Evolutionary conservation across 1,284 basidiomycete genomes (phyloP).

Genomic region (Neonothopanus nambi): DNA sequence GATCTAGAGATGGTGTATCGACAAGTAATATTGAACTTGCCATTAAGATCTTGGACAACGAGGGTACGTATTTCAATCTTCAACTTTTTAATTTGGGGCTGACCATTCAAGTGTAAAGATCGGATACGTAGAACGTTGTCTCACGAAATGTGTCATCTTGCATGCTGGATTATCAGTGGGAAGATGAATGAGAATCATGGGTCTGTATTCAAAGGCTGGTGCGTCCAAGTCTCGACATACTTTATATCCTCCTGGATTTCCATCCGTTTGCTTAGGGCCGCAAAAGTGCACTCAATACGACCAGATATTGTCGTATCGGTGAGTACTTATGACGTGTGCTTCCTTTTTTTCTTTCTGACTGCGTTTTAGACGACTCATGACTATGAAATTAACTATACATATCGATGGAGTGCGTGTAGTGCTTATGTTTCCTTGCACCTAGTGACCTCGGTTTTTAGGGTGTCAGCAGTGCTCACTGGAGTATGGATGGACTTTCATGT

Average conservation of each 20-base stretch:
- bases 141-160: constrained; percentile 89
- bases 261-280: constrained; percentile 47
- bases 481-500: constrained; percentile 38
- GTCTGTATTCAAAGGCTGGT: constrained; percentile 71
- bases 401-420: constrained; percentile 65
- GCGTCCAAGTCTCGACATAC: constrained; percentile 18
- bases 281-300: constrained; percentile 57
- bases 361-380: constrained; percentile 62
- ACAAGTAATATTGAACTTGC: constrained; percentile 71
- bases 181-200: constrained; percentile 72
- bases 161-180: constrained; percentile 76
- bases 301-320: constrained; percentile 77
- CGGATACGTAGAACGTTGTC: constrained; percentile 77
- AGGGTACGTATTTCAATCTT: constrained; percentile 44
- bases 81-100: not conserved
- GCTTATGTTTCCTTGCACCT: not conserved
- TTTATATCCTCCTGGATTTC: not conserved
- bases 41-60: constrained; percentile 73
- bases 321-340: constrained; percentile 19
- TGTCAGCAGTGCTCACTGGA: constrained; percentile 68
- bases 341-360: not conserved
- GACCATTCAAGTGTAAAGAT: constrained; percentile 40
- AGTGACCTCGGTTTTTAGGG: constrained; percentile 37
- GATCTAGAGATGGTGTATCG: constrained; percentile 51
- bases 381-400: constrained; percentile 79